phyloP scores from a whole-genome alignment of 2,329 filamentous ascomycete genomes.

The Knufia petricola region DNA sequence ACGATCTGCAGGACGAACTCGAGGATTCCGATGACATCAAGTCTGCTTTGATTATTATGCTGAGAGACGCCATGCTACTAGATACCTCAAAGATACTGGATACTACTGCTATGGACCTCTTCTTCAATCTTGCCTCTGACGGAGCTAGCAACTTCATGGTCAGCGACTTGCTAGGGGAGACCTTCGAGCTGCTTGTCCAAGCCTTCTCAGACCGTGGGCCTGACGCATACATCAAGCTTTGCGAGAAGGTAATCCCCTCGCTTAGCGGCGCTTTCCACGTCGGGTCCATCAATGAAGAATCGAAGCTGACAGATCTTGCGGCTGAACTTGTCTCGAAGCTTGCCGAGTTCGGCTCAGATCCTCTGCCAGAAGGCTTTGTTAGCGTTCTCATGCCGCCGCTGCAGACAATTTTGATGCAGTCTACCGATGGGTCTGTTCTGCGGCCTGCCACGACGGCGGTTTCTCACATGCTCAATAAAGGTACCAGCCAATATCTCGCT shows the following conservation, averaged over 20 bases:
- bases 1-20: slow-evolving; percentile 66
- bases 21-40: slow-evolving; percentile 86
- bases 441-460: slow-evolving; percentile 77
- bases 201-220: slow-evolving; percentile 43
- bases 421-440: slow-evolving; percentile 77
- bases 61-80: slow-evolving; percentile 72
- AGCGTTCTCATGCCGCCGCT: slow-evolving; percentile 79
- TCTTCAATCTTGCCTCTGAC: slow-evolving; percentile 83
- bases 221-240: slow-evolving; percentile 66
- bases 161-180: slow-evolving; percentile 75
- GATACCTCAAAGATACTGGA: slow-evolving; percentile 66
- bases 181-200: slow-evolving; percentile 75
- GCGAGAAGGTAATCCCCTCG: slow-evolving; percentile 76
- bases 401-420: slow-evolving; percentile 69
- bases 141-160: slow-evolving; percentile 87
- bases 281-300: slow-evolving; percentile 73
- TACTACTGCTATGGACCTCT: slow-evolving; percentile 61
- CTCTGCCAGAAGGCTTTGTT: slow-evolving; percentile 78
- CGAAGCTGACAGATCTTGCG: slow-evolving; percentile 75
- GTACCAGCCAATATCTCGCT: slow-evolving; percentile 77
- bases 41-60: slow-evolving; percentile 76
- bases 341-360: slow-evolving; percentile 71
- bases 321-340: slow-evolving; percentile 74
- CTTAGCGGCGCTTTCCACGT: slow-evolving; percentile 84
- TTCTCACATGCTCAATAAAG: slow-evolving; percentile 81